Conservation (phyloP, 306 rosid genomes). For the Crotalaria pallida region DNA sequence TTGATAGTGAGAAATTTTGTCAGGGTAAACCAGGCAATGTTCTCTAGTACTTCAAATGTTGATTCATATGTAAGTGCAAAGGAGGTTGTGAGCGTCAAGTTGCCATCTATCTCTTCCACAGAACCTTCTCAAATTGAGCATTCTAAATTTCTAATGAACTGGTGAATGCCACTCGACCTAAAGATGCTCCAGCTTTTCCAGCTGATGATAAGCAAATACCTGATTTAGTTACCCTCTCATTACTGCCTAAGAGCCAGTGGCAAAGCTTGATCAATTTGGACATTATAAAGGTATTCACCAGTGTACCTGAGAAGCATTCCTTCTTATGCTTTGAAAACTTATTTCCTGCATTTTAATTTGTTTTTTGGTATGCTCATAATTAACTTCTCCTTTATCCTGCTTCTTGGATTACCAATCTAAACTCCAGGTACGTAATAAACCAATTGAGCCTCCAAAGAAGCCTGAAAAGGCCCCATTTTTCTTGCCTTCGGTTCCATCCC, state of each 20-base stretch:
- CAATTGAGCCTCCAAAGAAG: slow-evolving; percentile 89
- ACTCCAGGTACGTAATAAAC: slow-evolving; percentile 93
- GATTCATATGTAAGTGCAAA: slow-evolving; percentile 84
- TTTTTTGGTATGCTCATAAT: background rate
- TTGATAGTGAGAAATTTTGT: slow-evolving; percentile 21
- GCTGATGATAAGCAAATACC: slow-evolving; percentile 66
- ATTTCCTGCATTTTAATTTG: background rate
- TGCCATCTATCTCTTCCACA: slow-evolving; percentile 68
- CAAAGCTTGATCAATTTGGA: slow-evolving; percentile 89
- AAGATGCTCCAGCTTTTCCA: slow-evolving; percentile 27
- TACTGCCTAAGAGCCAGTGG: slow-evolving; percentile 95
- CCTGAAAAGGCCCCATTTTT: slow-evolving; percentile 97
- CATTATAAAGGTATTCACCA: slow-evolving; percentile 95
- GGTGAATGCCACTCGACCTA: slow-evolving; percentile 33
- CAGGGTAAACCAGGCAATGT: slow-evolving; percentile 76
- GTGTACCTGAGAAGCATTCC: too few species aligned
- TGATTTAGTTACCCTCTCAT: slow-evolving; percentile 73
- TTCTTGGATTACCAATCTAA: too few species aligned
- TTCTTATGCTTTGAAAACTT: slow-evolving; percentile 8
- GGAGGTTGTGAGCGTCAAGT: slow-evolving; percentile 61
- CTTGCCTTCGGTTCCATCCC: slow-evolving; percentile 76
- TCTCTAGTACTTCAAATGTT: slow-evolving; percentile 54
- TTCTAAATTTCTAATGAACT: slow-evolving; percentile 25
- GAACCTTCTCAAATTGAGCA: slow-evolving; percentile 46
- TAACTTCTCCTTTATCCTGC: slow-evolving; percentile 12